Evolutionary conservation across 257 asterid genomes (phyloP), one percentile per base, ranked within the genome.

Genomic region (Phtheirospermum japonicum): DNA sequence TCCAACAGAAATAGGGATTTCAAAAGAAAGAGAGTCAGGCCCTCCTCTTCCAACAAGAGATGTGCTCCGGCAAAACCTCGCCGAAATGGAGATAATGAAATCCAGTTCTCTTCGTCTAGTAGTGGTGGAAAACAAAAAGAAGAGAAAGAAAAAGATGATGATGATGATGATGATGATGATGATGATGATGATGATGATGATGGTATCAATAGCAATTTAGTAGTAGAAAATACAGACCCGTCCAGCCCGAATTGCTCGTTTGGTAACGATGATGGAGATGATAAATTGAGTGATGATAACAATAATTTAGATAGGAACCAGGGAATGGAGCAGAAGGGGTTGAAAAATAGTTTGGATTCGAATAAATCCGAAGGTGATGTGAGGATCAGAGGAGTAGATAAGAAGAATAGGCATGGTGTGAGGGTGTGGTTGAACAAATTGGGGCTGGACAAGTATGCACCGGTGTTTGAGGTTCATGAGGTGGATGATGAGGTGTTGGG

Each of bases 401-500:
- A n/a, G n/a, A n/a, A n/a, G 7, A 55, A 57, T 9, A 45, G 13
- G 31, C 10, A 50, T 57, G 75, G 81, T 3, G 90, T 88, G 54
- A 67, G 39, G 42, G 66, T 23, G 57, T 89, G 95, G 94, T 49
- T 89, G 66, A 66, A 67, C 52, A 64, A 64, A 69, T 39, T 81
- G 71, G 91, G 94, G 18, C 75, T 79, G 43, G 68, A 64, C 4
- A 79, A 73, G 64, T 89, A 82, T 34, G 76, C 65, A 0, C n/a
- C 71, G 7, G 2, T 79, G 55, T 89, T 89, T 52, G 81, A 86
- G 54, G 64, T 82, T 36, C 91, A 89, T 64, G 94, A 84, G 54
- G 97, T 89, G 61, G 94, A 86, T 36, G 73, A 81, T 5, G 80
- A 82, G 42, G 86, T 80, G 49, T 61, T 86, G 37, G 86, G 87